Evolutionary conservation across 768 basidiomycete genomes (phyloP), one percentile per base, ranked within the genome.

Genomic region (Amanita rubescens): DNA sequence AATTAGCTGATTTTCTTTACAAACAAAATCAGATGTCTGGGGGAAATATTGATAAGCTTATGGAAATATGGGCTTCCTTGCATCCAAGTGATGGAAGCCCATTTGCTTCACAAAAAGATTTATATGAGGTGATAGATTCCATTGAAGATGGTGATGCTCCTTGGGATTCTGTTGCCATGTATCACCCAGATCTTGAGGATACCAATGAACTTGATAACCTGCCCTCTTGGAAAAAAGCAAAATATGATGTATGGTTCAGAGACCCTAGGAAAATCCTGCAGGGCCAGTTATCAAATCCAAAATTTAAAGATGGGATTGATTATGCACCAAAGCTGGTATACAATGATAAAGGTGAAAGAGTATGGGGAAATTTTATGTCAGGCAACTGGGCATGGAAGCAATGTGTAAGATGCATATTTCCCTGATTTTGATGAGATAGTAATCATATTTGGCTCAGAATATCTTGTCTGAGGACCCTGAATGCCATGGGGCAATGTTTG

Each of bases 331-430:
- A 71, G 71, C 47, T 49, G 59, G 0, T 60, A 54, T 0, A 57
- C 65, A 15, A 65, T 71, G 9, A 71, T 76, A 50, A 60, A 57
- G 67, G 63, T 0, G 58, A 64, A 17, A 55, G 67, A 0, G 62
- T 57, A 3, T 72, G 58, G 49, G 35, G 32, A 2, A 60, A 75
- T 59, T 57, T 77, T 15, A 74, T 75, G 70, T 73, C 71, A 0
- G 75, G 69, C 3, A 61, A 71, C 25, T 75, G 64, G 60, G 69
- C 69, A 4, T 76, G 71, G 27, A 30, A 30, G 8, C 27, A 30
- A 8, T 3, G 49, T 25, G 14, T 25, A 38, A 43, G 34, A 30
- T 3, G 5, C 8, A 30, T 32, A 19, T 4, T 30, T 8, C 3
- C n/a, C n/a, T n/a, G n/a, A n/a, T n/a, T n/a, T n/a, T n/a, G n/a